Evolutionary conservation across 441 rosid species (phyloP).

Genomic region (Eruca vesicaria): DNA sequence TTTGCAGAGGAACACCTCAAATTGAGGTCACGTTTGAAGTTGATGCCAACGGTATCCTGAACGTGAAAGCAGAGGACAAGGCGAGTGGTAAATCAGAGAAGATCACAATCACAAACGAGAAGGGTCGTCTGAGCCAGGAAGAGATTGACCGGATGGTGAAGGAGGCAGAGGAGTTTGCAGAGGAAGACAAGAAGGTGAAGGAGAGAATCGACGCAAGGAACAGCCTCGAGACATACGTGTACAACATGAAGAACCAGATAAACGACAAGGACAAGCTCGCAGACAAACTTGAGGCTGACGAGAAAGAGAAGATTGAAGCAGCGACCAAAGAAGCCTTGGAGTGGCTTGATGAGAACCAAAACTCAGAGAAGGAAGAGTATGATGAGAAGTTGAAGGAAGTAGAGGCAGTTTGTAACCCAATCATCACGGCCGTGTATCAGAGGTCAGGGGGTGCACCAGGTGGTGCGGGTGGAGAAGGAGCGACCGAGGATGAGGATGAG

Average conservation of each 20-base stretch:
- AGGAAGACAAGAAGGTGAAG: conserved; percentile 97
- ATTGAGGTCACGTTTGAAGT: conserved; percentile 97
- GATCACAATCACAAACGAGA: conserved; percentile 96
- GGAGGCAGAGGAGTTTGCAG: conserved; percentile 97
- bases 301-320: conserved; percentile 77
- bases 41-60: conserved; percentile 92
- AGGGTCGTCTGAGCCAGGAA: conserved; percentile 96
- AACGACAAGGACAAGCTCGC: conserved; percentile 95
- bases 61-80: conserved; percentile 96
- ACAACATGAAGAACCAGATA: conserved; percentile 98
- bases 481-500: conserved; percentile 37
- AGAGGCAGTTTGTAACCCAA: conserved; percentile 53
- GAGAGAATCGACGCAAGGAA: conserved; percentile 89
- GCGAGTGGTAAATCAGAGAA: conserved; percentile 90
- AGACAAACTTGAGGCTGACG: conserved; percentile 86
- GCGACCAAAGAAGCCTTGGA: conserved; percentile 50
- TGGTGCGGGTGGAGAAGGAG: conserved; percentile 33
- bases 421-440: conserved; percentile 45
- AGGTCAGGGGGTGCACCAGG: conserved; percentile 49
- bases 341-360: conserved; percentile 52
- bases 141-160: conserved; percentile 93
- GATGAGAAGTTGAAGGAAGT: conserved; percentile 56
- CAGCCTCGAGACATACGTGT: conserved; percentile 77
- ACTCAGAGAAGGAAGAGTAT: conserved; percentile 45
- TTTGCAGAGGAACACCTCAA: conserved; percentile 84